Conservation (phyloP, 176 grass and related monocot species). For the Musa schizocarpa region DNA sequence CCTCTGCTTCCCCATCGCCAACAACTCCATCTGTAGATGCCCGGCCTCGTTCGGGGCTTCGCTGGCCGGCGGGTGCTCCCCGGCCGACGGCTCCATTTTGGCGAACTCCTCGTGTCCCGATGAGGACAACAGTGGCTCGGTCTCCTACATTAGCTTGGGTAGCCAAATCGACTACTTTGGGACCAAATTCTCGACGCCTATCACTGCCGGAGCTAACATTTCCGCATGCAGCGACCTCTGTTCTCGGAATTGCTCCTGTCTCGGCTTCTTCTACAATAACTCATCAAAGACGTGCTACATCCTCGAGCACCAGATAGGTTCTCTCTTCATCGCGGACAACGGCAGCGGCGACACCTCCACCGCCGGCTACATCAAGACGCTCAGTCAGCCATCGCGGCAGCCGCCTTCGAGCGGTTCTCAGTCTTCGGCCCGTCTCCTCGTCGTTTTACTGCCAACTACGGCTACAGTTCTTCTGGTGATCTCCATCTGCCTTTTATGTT, state of each 20-base stretch:
- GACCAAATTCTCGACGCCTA: constrained; percentile 40
- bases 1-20: constrained; percentile 34
- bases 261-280: constrained; percentile 61
- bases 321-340: constrained; percentile 26
- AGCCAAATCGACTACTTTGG: constrained; percentile 41
- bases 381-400: background rate
- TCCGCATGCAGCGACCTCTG: constrained; percentile 47
- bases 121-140: background rate
- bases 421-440: constrained; percentile 25
- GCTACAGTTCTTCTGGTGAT: background rate
- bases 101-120: constrained; percentile 15
- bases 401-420: constrained; percentile 13
- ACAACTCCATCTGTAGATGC: constrained; percentile 37
- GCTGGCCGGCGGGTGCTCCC: constrained; percentile 39
- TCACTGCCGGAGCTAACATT: constrained; percentile 17
- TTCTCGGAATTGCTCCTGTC: constrained; percentile 52
- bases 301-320: constrained; percentile 38
- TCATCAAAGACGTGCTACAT: constrained; percentile 51
- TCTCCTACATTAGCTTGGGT: constrained; percentile 35
- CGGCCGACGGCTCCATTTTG: constrained; percentile 25
- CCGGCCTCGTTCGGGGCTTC: constrained; percentile 36
- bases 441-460: constrained; percentile 19
- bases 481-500: background rate
- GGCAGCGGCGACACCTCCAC: background rate
- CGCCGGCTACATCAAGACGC: constrained; percentile 49